Evolutionary conservation across 345 rosid genomes (phyloP), one percentile per base, ranked within the genome.

Genomic region (Pistacia vera): DNA sequence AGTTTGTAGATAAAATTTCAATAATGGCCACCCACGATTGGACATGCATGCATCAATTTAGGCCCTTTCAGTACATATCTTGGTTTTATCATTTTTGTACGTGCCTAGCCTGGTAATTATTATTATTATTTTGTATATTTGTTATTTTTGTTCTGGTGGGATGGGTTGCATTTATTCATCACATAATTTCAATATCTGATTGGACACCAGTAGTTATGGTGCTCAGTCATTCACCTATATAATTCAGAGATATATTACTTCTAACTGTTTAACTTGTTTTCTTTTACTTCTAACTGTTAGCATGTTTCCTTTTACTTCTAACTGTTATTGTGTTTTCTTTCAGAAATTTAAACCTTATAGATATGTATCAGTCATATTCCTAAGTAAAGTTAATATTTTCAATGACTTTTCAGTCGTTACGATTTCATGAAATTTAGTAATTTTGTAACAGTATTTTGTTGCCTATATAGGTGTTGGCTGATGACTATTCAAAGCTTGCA

Each of bases 401-500:
- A 10, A 38, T 44, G 18, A 38, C 17, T 63, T 4, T 18, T 63
- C 61, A 9, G 44, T 22, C 33, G 22, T 44, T 46, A 56, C 30
- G 22, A 38, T 36, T 5, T 75, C 10, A 17, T 67, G 70, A 58
- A 18, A 49, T 57, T 73, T 80, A 60, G 38, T 66, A 58, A 63
- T 3, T 17, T 49, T 63, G 36, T 58, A 25, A 72, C 71, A 41
- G 9, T 73, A 4, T 14, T 79, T 74, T 49, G 8, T 66, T 83
- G 63, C 41, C 28, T 67, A 44, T 63, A 56, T 72, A 92, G 97
- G 84, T 95, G 63, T 83, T 93, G 92, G 92, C 80, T 59, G 92
- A 89, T 71, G 97, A 92, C 84, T 92, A 85, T 78, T 93, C 98
- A 36, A 96, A 96, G 88, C 95, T 96, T 78, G 98, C 98, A 49